Percentiles rank a stretch among this genome's conserved stretches.
Evolutionary conservation across 106 monocot genomes (phyloP).

Genomic region (Allium cepa): DNA sequence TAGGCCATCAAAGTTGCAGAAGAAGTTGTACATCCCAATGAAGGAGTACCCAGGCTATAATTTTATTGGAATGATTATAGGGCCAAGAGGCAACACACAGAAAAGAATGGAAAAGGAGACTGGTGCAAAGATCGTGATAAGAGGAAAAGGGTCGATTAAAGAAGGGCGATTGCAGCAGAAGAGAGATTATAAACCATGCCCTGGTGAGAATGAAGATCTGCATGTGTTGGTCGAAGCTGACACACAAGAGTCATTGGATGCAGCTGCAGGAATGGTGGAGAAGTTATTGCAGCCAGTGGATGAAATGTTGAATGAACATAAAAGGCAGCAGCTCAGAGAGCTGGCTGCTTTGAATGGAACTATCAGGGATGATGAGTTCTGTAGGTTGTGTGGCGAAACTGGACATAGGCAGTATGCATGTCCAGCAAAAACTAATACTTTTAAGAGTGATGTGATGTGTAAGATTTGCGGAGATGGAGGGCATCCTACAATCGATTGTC

Average conservation of each 20-base stretch:
- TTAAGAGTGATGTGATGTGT: conserved; percentile 82
- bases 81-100: conserved; percentile 95
- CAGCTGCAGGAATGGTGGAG: conserved; percentile 89
- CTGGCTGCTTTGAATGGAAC: conserved; percentile 91
- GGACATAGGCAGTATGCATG: conserved; percentile 91
- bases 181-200: conserved; percentile 77
- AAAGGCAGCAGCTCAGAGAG: conserved; percentile 85
- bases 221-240: conserved; percentile 96
- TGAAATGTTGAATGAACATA: conserved; percentile 87
- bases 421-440: conserved; percentile 54
- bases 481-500: conserved; percentile 89
- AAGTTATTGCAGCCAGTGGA: conserved; percentile 86
- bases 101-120: conserved; percentile 99
- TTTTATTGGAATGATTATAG: conserved; percentile 93
- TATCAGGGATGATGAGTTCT: conserved; percentile 89
- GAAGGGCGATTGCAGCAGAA: conserved; percentile 93
- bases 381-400: conserved; percentile 78
- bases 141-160: conserved; percentile 88
- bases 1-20: conserved; percentile 89
- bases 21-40: conserved; percentile 96
- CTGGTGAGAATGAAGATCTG: conserved; percentile 85
- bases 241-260: conserved; percentile 76
- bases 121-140: conserved; percentile 90
- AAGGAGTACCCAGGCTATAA: conserved; percentile 97
- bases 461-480: conserved; percentile 94